Conservation (phyloP, 352 stramenopile genomes). For the Phytopythium aichiense region DNA sequence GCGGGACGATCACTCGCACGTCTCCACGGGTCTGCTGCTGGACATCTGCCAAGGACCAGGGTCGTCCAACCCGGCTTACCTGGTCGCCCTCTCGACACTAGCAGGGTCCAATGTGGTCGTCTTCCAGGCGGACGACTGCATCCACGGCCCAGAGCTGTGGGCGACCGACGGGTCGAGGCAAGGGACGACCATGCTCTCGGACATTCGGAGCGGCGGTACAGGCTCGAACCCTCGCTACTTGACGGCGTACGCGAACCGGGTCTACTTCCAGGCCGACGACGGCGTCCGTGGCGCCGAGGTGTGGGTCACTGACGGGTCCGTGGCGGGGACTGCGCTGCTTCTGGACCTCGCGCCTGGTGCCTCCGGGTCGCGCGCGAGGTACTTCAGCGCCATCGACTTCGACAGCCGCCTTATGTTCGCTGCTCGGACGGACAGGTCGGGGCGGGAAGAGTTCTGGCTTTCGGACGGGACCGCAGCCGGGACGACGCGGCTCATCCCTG, state of each 20-base stretch:
- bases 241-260: constrained; percentile 28
- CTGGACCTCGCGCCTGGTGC: constrained; percentile 52
- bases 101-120: constrained; percentile 29
- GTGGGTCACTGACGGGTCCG: constrained; percentile 67
- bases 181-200: constrained; percentile 53
- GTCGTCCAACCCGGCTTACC: constrained; percentile 52
- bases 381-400: constrained; percentile 29
- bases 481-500: constrained; percentile 30
- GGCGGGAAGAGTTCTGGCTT: constrained; percentile 44
- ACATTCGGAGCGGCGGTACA: constrained; percentile 41
- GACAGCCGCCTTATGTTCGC: constrained; percentile 22
- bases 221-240: constrained; percentile 55
- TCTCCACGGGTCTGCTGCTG: constrained; percentile 40
- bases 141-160: constrained; percentile 83
- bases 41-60: constrained; percentile 48
- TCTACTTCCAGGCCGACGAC: constrained; percentile 85
- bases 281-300: constrained; percentile 70
- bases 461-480: constrained; percentile 40
- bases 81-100: constrained; percentile 20
- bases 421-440: constrained; percentile 28
- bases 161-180: constrained; percentile 40
- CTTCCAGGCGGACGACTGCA: constrained; percentile 85
- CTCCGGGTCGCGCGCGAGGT: constrained; percentile 27
- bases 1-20: constrained; percentile 20
- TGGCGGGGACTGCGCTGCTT: constrained; percentile 44